phyloP scores from a whole-genome alignment of 1,284 basidiomycete species.

The Mycena citricolor region DNA sequence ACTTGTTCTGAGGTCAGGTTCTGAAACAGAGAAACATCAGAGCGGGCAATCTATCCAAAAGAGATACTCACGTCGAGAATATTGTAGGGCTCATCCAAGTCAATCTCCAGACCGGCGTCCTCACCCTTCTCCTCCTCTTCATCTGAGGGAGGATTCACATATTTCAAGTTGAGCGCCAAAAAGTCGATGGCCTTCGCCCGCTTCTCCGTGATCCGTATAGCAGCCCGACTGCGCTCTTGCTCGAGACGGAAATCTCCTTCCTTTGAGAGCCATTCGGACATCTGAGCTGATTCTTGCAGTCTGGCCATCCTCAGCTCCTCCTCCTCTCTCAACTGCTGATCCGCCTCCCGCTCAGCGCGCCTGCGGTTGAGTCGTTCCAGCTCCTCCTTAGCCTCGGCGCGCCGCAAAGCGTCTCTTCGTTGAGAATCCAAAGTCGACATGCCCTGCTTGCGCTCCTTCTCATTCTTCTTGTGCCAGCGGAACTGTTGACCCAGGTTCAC shows the following conservation, averaged over 20 bases:
- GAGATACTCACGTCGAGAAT: constrained; percentile 81
- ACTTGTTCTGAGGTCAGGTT: constrained; percentile 87
- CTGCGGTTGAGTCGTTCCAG: constrained; percentile 88
- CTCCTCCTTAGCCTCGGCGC: constrained; percentile 93
- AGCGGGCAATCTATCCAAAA: constrained; percentile 1
- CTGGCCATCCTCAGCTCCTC: constrained; percentile 89
- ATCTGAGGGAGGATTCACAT: constrained; percentile 68
- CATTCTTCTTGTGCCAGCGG: constrained; percentile 97
- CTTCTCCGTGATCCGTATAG: constrained; percentile 93
- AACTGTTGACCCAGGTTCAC: constrained; percentile 94
- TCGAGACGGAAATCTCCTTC: constrained; percentile 98
- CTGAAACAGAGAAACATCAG: constrained; percentile 42
- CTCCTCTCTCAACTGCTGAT: constrained; percentile 85
- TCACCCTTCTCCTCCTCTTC: constrained; percentile 72
- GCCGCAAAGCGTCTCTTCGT: constrained; percentile 75
- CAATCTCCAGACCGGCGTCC: constrained; percentile 92
- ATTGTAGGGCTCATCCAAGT: constrained; percentile 96
- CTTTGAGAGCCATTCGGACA: constrained; percentile 97
- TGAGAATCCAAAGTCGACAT: constrained; percentile 80
- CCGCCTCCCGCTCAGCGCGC: constrained; percentile 90
- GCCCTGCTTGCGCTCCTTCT: constrained; percentile 92
- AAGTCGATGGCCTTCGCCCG: constrained; percentile 96
- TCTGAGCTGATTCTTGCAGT: constrained; percentile 90
- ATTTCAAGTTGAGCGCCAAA: constrained; percentile 89
- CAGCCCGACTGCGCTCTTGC: constrained; percentile 87